These are phyloP conservation scores for Sutorius australiensis DNA, from an alignment of 768 basidiomycete species.

Conservation along the genomic window DNA sequence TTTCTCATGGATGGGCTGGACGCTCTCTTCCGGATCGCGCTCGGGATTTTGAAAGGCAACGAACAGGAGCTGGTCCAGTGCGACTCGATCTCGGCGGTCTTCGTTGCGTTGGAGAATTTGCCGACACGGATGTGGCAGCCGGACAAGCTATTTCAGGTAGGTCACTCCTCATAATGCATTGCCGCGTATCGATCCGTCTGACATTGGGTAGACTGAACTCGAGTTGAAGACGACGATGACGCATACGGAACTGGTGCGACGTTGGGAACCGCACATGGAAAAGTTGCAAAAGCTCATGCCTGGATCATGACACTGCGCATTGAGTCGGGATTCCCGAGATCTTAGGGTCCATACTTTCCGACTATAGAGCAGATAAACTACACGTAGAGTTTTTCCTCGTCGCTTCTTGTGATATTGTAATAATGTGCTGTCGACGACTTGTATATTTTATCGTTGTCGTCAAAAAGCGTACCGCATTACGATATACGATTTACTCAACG, in stretches of 20 bases:
- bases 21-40: slow-evolving; percentile 84
- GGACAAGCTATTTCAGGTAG: slow-evolving; percentile 83
- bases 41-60: slow-evolving; percentile 80
- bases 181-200: neutral
- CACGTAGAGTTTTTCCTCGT: neutral
- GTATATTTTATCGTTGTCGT: neutral
- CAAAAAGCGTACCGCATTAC: slow-evolving; percentile 1
- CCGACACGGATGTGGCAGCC: slow-evolving; percentile 94
- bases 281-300: slow-evolving; percentile 42
- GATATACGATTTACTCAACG: neutral
- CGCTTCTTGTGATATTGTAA: neutral
- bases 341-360: too few relatives aligned
- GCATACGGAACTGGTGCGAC: slow-evolving; percentile 54
- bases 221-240: slow-evolving; percentile 53
- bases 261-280: slow-evolving; percentile 49
- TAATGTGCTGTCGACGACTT: neutral
- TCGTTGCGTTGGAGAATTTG: slow-evolving; percentile 82
- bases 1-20: slow-evolving; percentile 92
- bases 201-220: slow-evolving; percentile 42
- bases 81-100: slow-evolving; percentile 83
- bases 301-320: slow-evolving; percentile 1
- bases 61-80: slow-evolving; percentile 81
- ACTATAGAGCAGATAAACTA: slow-evolving; percentile 15
- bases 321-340: neutral
- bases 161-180: neutral